Evolutionary conservation across 768 basidiomycete species (phyloP).

Genomic region (Agrocybe pediades): DNA sequence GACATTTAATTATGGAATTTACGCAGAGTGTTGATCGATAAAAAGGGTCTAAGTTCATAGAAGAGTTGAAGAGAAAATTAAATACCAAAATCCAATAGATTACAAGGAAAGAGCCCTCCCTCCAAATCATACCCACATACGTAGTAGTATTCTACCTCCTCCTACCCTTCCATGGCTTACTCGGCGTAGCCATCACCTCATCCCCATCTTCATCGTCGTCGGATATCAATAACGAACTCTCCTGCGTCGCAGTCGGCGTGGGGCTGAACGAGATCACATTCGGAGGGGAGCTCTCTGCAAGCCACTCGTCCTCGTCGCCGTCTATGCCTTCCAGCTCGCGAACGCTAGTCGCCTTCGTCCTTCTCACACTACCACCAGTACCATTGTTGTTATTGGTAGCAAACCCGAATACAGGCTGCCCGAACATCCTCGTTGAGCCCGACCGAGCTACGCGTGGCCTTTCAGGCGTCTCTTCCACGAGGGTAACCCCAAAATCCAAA

Average conservation of each 20-base stretch:
- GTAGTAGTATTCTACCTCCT: background rate
- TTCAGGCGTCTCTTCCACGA: slow-evolving; percentile 60
- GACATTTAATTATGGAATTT: too few species aligned
- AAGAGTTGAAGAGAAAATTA: too few species aligned
- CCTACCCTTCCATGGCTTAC: slow-evolving; percentile 17
- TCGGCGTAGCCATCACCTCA: slow-evolving; percentile 16
- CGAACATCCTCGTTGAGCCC: too few species aligned
- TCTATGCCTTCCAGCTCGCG: slow-evolving; percentile 23
- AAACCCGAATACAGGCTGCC: too few species aligned
- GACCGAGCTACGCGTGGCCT: slow-evolving; percentile 17
- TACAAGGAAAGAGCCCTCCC: too few species aligned
- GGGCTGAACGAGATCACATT: slow-evolving; percentile 37
- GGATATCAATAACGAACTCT: slow-evolving; percentile 5
- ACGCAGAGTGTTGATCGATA: too few species aligned
- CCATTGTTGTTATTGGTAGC: too few species aligned
- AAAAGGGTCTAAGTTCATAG: too few species aligned
- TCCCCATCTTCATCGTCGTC: slow-evolving; percentile 11
- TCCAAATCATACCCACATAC: background rate
- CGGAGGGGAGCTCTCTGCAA: slow-evolving; percentile 47
- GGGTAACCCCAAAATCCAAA: slow-evolving; percentile 37
- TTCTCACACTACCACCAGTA: too few species aligned
- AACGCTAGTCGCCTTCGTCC: background rate
- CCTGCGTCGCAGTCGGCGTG: background rate
- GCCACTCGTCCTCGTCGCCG: slow-evolving; percentile 39
- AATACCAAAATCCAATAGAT: too few species aligned